Percentiles rank a stretch among this genome's conserved stretches.
These are phyloP conservation scores for Scutellaria baicalensis DNA, from an alignment of 257 asterid species.

Conservation along the genomic window DNA sequence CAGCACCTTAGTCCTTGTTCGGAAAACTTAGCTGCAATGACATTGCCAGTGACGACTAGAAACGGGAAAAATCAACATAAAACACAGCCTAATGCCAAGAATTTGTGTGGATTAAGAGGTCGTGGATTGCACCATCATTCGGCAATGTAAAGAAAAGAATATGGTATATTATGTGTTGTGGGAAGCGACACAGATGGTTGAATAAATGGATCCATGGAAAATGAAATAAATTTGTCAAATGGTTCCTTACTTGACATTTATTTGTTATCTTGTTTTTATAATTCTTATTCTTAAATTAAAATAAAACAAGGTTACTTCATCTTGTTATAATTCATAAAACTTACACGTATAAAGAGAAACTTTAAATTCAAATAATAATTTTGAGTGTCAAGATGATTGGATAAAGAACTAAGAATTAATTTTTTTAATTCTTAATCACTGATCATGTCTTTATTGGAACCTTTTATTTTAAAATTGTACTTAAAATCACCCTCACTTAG, in stretches of 20 bases:
- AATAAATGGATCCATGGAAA: background rate
- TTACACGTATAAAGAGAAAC: no score
- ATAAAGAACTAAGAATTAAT: no score
- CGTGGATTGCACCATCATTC: conserved; percentile 47
- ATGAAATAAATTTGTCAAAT: background rate
- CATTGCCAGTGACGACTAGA: background rate
- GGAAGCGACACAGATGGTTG: background rate
- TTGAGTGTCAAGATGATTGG: no score
- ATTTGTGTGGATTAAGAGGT: conserved; percentile 40
- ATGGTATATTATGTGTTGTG: background rate
- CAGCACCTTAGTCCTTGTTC: background rate
- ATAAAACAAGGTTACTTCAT: no score
- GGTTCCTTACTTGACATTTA: background rate
- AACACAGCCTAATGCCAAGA: conserved; percentile 18
- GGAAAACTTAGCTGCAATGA: background rate
- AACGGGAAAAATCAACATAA: conserved; percentile 1
- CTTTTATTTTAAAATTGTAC: no score
- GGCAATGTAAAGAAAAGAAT: conserved; percentile 31
- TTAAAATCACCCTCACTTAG: no score
- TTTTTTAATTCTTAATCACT: no score
- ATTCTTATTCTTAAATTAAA: background rate
- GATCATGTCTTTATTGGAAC: no score
- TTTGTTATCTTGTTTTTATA: background rate
- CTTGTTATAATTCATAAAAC: no score
- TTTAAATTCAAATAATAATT: no score